Evolutionary conservation across 306 rosid species (phyloP).

Genomic region (Calophaca sinica): DNA sequence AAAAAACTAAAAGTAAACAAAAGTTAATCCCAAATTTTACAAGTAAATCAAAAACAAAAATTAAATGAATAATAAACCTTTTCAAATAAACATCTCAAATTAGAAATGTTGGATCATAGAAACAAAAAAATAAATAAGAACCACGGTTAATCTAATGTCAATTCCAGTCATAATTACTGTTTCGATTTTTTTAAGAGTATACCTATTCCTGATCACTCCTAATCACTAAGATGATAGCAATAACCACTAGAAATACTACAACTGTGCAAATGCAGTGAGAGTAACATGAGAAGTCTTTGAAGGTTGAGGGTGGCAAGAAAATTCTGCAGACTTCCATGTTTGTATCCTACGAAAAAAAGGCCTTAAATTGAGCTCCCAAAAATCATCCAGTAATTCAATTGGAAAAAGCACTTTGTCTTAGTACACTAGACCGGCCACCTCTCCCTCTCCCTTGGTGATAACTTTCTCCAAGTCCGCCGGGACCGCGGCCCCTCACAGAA

Average conservation of each 20-base stretch:
- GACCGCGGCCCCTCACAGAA: conserved; percentile 58
- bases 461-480: conserved; percentile 50
- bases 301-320: conserved; percentile 42
- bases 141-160: conserved; percentile 34
- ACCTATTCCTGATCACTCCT: conserved; percentile 47
- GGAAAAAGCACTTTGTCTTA: conserved; percentile 45
- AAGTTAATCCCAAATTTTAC: not conserved
- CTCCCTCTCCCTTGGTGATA: conserved; percentile 68
- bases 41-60: not conserved
- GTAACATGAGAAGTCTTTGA: conserved; percentile 34
- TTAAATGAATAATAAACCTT: conserved; percentile 17
- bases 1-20: not conserved
- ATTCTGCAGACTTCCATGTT: conserved; percentile 46
- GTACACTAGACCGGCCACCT: conserved; percentile 59
- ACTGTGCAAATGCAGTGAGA: conserved; percentile 54
- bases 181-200: not conserved
- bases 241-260: conserved; percentile 54
- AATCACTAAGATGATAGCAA: conserved; percentile 46
- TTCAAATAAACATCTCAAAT: conserved; percentile 26
- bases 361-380: conserved; percentile 37
- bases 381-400: conserved; percentile 40
- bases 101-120: conserved; percentile 21
- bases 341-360: conserved; percentile 37
- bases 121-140: conserved; percentile 5
- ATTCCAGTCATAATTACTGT: conserved; percentile 28